These are phyloP conservation scores for Coniochaeta hoffmannii DNA, from an alignment of 2,329 filamentous ascomycete species.

Conservation along the genomic window DNA sequence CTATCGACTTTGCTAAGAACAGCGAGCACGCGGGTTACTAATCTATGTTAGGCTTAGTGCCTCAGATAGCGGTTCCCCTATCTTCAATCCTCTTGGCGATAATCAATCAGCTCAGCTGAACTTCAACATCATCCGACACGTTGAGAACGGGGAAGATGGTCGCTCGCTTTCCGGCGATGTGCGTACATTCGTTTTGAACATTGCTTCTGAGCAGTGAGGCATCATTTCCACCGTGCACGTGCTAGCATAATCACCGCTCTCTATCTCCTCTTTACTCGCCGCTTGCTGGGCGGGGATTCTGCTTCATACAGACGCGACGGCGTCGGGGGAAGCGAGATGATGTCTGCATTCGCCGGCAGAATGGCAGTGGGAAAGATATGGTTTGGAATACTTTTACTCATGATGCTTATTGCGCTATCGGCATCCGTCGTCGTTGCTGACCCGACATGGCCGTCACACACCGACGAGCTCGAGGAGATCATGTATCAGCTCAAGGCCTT, in stretches of 20 bases:
- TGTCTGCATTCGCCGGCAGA: background rate
- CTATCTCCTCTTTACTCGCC: background rate
- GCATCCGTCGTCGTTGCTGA: slow-evolving; percentile 23
- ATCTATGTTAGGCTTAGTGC: background rate
- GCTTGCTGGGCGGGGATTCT: background rate
- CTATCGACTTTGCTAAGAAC: no score
- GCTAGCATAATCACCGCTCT: background rate
- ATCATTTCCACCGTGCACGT: background rate
- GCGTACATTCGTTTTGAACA: background rate
- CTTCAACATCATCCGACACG: background rate
- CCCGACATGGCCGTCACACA: slow-evolving; percentile 49
- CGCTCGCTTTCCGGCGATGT: background rate
- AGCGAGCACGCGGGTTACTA: background rate
- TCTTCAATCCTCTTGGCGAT: background rate
- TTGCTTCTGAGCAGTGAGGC: background rate
- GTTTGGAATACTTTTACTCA: background rate
- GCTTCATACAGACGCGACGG: background rate
- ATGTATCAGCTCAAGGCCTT: slow-evolving; percentile 50
- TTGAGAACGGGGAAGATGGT: background rate
- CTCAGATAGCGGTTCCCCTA: background rate
- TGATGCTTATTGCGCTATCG: background rate
- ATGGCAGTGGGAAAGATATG: background rate
- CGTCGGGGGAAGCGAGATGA: background rate
- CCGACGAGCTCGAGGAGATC: slow-evolving; percentile 54
- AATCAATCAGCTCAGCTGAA: background rate